phyloP scores from a whole-genome alignment of 495 filamentous ascomycete genomes.

The Chaetomium tenue region DNA sequence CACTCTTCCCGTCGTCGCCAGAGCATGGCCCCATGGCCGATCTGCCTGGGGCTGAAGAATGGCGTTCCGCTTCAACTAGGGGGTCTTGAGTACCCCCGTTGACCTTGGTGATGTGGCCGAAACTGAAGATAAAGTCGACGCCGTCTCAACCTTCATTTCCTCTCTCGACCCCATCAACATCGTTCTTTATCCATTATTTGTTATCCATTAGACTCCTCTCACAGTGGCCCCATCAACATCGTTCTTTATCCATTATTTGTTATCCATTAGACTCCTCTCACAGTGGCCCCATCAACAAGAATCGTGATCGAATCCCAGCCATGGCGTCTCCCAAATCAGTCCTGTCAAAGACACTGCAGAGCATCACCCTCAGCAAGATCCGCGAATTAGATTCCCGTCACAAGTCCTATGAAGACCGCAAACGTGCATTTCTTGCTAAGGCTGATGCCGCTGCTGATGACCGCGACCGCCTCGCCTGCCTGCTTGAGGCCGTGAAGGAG shows the following conservation, averaged over 20 bases:
- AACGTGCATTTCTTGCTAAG: conserved; percentile 36
- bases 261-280: neutral
- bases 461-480: conserved; percentile 38
- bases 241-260: neutral
- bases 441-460: conserved; percentile 34
- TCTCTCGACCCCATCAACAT: neutral
- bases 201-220: neutral
- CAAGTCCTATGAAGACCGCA: conserved; percentile 50
- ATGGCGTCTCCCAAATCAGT: conserved; percentile 40
- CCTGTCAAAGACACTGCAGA: conserved; percentile 61
- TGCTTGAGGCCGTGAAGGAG: conserved; percentile 44
- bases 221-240: neutral
- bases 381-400: conserved; percentile 60
- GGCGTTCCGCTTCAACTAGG: neutral
- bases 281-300: too few species aligned
- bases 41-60: conserved; percentile 17
- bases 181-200: neutral
- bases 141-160: neutral
- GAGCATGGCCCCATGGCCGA: neutral
- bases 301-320: neutral
- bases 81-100: neutral
- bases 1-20: neutral
- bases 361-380: conserved; percentile 65
- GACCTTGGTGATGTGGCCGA: neutral
- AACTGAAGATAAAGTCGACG: conserved; percentile 14